Percentiles rank a stretch among this genome's conserved stretches.
These are phyloP conservation scores for Fusarium praegraminearum DNA, from an alignment of 2,329 filamentous ascomycete genomes.

Conservation along the genomic window DNA sequence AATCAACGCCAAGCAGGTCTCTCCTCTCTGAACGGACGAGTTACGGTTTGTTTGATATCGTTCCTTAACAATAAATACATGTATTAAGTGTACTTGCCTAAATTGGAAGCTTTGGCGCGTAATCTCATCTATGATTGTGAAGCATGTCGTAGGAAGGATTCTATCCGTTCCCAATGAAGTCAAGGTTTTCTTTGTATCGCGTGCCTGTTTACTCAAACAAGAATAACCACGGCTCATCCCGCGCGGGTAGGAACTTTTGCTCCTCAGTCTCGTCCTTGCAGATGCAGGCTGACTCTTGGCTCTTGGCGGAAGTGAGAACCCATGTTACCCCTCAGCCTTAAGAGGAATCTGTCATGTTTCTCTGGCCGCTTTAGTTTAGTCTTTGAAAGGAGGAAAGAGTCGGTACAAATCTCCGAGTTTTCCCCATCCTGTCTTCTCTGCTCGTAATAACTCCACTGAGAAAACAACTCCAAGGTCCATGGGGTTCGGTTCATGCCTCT, in stretches of 20 bases:
- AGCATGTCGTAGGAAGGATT: neutral
- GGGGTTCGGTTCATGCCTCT: neutral
- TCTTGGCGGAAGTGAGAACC: neutral
- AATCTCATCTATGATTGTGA: neutral
- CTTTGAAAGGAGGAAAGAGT: neutral
- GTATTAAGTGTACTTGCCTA: neutral
- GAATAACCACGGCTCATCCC: neutral
- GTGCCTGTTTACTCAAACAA: neutral
- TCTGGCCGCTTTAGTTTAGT: no score
- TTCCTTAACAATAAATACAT: neutral
- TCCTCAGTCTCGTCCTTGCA: neutral
- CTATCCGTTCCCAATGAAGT: neutral
- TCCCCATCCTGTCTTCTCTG: neutral
- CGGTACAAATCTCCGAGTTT: neutral
- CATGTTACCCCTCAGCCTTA: neutral
- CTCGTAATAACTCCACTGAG: neutral
- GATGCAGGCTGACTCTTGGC: neutral
- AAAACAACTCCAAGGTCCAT: neutral
- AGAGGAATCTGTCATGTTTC: neutral
- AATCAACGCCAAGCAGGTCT: conserved; percentile 11
- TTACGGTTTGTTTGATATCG: neutral
- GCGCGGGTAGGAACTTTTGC: neutral
- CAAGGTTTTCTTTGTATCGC: neutral
- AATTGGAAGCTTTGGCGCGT: neutral
- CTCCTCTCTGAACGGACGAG: neutral